These are phyloP conservation scores for Fusarium sp. DNA, from an alignment of 2,329 filamentous ascomycete species.

Conservation along the genomic window DNA sequence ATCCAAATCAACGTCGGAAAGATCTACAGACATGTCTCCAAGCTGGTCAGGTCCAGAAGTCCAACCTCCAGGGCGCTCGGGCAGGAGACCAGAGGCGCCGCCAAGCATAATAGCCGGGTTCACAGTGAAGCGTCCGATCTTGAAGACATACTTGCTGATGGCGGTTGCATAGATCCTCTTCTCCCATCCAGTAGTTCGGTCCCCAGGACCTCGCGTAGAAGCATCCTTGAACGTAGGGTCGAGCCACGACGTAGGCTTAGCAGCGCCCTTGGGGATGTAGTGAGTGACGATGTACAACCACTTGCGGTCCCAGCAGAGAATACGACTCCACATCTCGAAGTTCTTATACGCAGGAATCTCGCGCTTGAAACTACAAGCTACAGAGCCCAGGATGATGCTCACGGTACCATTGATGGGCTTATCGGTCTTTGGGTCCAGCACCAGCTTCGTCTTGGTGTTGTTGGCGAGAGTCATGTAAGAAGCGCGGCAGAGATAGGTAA, in stretches of 20 bases:
- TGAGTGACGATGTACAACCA: slow-evolving; percentile 83
- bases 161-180: slow-evolving; percentile 77
- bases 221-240: slow-evolving; percentile 58
- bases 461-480: slow-evolving; percentile 64
- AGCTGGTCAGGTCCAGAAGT: slow-evolving; percentile 57
- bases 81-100: slow-evolving; percentile 75
- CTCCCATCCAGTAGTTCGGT: slow-evolving; percentile 60
- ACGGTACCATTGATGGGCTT: slow-evolving; percentile 64
- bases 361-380: slow-evolving; percentile 77
- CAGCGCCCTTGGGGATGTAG: slow-evolving; percentile 73
- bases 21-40: slow-evolving; percentile 53
- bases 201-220: slow-evolving; percentile 53
- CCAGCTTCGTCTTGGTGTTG: slow-evolving; percentile 62
- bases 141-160: slow-evolving; percentile 84
- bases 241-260: slow-evolving; percentile 65
- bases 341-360: slow-evolving; percentile 76
- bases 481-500: slow-evolving; percentile 73
- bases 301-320: slow-evolving; percentile 82
- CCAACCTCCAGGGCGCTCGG: slow-evolving; percentile 76
- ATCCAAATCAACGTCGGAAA: slow-evolving; percentile 51
- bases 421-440: slow-evolving; percentile 60
- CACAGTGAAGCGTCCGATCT: slow-evolving; percentile 84
- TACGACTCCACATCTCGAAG: slow-evolving; percentile 79
- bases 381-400: slow-evolving; percentile 76
- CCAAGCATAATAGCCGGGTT: slow-evolving; percentile 81